Evolutionary conservation across 108 stramenopile genomes (phyloP), one percentile per base, ranked within the genome.

Genomic region (Asterionellopsis glacialis): DNA sequence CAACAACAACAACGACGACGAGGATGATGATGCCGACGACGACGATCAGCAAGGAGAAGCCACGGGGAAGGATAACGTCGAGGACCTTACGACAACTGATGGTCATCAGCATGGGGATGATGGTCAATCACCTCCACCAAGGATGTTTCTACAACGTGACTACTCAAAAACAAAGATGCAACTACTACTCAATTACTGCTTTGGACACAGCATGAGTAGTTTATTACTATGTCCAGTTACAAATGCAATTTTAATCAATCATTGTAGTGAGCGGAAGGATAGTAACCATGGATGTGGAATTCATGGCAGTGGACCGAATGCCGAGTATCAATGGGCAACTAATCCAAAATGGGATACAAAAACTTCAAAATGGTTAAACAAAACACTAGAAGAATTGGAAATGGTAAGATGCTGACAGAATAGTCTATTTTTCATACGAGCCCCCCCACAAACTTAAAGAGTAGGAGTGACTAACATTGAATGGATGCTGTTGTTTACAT

Each of bases 161-260:
- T 33, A 5, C 7, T 33, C 33, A 2, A 33, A 33, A 33, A 51
- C 56, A 25, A 59, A 67, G 24, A 51, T 48, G 12, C 80, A 81
- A 39, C 64, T 81, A 11, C 51, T 81, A 7, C 45, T 81, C 14
- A 81, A 81, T 49, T 81, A 81, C 53, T 75, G 74, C 53, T 81
- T 76, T 53, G 72, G 75, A 11, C 67, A 81, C 59, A n/a, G 28
- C 25, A 19, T 66, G 25, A 64, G 63, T n/a, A 73, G 69, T 16
- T 54, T 81, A 9, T 41, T 76, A 1, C 57, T 81, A 7, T 73
- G 73, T 56, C 80, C 80, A 0, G 13, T 41, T 12, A 72, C 70
- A 50, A 72, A 72, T 65, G 63, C 63, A 12, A 50, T 59, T 19
- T 51, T 72, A 11, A 65, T 72, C 15, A 72, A 72, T 43, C 70